phyloP scores from a whole-genome alignment of 2,329 filamentous ascomycete species.

The Canariomyces notabilis region DNA sequence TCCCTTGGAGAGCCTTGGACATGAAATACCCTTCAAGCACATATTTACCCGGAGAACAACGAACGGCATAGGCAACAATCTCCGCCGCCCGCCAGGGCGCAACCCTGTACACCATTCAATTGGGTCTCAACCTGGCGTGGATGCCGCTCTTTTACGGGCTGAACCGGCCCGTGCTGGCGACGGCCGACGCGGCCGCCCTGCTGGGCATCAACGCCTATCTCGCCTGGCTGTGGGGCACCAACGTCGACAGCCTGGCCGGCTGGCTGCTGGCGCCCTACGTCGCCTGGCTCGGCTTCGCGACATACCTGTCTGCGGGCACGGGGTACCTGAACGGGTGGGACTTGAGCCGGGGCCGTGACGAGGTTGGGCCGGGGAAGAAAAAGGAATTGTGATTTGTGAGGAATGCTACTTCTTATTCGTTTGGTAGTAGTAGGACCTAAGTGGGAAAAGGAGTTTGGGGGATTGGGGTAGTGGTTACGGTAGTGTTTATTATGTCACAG shows the following conservation, averaged over 20 bases:
- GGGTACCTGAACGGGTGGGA: constrained; percentile 67
- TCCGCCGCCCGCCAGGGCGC: constrained; percentile 61
- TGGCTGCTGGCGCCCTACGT: constrained; percentile 78
- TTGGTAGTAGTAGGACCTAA: too few species aligned
- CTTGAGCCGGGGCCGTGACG: constrained; percentile 35
- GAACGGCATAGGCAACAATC: too few species aligned
- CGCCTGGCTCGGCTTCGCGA: constrained; percentile 81
- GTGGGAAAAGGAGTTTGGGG: too few species aligned
- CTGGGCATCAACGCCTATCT: constrained; percentile 69
- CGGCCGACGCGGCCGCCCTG: constrained; percentile 68
- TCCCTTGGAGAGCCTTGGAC: background rate
- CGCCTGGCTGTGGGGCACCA: constrained; percentile 66
- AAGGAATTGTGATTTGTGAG: too few species aligned
- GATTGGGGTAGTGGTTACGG: too few species aligned
- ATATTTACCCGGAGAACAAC: too few species aligned
- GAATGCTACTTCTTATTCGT: too few species aligned
- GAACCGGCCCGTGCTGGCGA: constrained; percentile 67
- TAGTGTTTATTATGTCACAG: too few species aligned
- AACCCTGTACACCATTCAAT: constrained; percentile 79
- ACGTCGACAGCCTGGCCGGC: constrained; percentile 64
- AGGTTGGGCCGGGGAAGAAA: constrained; percentile 16
- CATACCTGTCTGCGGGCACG: constrained; percentile 70
- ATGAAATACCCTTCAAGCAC: too few species aligned
- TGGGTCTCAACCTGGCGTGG: constrained; percentile 80
- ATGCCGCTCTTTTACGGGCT: constrained; percentile 90